Conservation (phyloP, 2,329 filamentous ascomycete genomes). For the Bipolaris bicolor region DNA sequence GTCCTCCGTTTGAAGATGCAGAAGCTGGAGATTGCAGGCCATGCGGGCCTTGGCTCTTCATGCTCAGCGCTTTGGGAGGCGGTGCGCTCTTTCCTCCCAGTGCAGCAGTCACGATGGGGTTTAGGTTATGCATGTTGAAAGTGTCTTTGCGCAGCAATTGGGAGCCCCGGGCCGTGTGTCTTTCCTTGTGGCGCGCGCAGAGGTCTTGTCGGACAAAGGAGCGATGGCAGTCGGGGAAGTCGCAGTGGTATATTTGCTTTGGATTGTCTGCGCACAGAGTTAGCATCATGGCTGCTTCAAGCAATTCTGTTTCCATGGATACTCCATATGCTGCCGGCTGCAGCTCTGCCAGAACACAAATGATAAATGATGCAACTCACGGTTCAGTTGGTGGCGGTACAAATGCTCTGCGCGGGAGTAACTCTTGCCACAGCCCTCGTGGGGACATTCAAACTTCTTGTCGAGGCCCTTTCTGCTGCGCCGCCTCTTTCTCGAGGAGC, state of each 20-base stretch:
- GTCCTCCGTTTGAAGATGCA: constrained; percentile 26
- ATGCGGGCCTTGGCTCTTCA: constrained; percentile 26
- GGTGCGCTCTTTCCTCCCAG: constrained; percentile 42
- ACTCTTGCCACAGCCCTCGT: constrained; percentile 89
- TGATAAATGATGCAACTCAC: constrained; percentile 57
- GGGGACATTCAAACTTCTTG: constrained; percentile 74
- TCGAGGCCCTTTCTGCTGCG: constrained; percentile 79
- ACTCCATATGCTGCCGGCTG: not conserved
- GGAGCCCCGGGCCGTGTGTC: constrained; percentile 68
- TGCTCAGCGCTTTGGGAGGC: constrained; percentile 24
- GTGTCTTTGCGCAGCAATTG: constrained; percentile 77
- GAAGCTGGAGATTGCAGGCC: constrained; percentile 44
- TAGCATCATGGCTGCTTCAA: constrained; percentile 10
- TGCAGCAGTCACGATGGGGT: constrained; percentile 51
- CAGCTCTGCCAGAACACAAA: not conserved
- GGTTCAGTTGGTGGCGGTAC: constrained; percentile 95
- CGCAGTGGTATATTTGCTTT: constrained; percentile 93
- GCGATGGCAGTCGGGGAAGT: constrained; percentile 87
- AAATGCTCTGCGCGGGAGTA: constrained; percentile 97
- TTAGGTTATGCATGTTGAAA: constrained; percentile 59
- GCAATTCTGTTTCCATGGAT: not conserved
- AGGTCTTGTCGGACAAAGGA: constrained; percentile 94
- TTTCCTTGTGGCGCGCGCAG: constrained; percentile 69
- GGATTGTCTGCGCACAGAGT: constrained; percentile 70
- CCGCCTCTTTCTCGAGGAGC: constrained; percentile 62